These are phyloP conservation scores for Ophiostoma himal-ulmi DNA, from an alignment of 2,329 filamentous ascomycete species.

Conservation along the genomic window DNA sequence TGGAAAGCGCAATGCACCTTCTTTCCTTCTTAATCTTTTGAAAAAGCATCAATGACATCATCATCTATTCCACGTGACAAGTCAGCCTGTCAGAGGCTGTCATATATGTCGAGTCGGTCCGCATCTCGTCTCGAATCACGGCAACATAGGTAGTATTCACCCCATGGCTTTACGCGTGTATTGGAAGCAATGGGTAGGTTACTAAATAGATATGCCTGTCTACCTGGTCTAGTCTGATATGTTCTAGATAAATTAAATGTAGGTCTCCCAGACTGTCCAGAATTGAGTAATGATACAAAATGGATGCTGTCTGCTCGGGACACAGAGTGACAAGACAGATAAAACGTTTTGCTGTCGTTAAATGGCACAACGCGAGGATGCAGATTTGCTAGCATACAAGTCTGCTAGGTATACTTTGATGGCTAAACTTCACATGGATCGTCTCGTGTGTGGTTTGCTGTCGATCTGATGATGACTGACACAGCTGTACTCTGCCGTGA, in stretches of 20 bases:
- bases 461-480: background rate
- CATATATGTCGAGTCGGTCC: background rate
- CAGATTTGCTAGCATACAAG: background rate
- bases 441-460: background rate
- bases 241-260: background rate
- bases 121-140: background rate
- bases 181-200: background rate
- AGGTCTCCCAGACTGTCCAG: background rate
- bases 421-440: background rate
- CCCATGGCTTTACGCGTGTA: background rate
- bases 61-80: background rate
- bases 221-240: background rate
- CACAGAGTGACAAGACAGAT: background rate
- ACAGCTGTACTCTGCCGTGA: background rate
- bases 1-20: background rate
- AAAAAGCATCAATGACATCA: background rate
- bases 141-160: background rate
- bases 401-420: background rate
- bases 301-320: background rate
- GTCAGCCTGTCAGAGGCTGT: background rate
- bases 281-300: background rate
- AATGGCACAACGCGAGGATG: background rate
- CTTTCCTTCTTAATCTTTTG: background rate
- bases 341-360: too few species aligned
- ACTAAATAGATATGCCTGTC: background rate